Percentiles rank a stretch among this genome's conserved stretches.
These are phyloP conservation scores for Trichoderma pleuroti DNA, from an alignment of 2,329 filamentous ascomycete species.

Conservation along the genomic window DNA sequence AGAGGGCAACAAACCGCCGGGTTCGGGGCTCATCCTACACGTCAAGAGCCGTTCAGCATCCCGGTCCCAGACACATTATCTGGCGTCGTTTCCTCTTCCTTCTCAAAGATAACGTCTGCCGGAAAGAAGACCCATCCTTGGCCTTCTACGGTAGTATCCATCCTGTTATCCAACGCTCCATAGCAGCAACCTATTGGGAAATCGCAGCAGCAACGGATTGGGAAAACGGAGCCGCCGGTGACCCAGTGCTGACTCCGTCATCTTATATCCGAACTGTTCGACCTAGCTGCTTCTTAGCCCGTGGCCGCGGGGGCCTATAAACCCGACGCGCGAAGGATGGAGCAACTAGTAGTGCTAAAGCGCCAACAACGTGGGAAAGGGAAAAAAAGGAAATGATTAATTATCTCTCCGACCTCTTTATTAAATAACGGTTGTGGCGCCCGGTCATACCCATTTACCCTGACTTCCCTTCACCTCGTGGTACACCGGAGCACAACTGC, in stretches of 20 bases:
- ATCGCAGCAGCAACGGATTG: background rate
- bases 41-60: background rate
- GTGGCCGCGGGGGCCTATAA: constrained; percentile 4
- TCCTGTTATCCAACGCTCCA: background rate
- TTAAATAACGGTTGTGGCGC: constrained; percentile 13
- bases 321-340: constrained; percentile 15
- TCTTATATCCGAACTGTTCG: constrained; percentile 8
- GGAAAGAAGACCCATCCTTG: background rate
- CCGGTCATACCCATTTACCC: background rate
- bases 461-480: background rate
- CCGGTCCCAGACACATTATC: background rate
- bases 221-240: background rate
- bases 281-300: background rate
- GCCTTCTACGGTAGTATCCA: background rate
- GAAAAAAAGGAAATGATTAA: background rate
- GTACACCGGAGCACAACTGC: background rate
- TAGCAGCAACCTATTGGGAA: background rate
- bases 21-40: background rate
- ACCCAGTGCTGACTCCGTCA: background rate
- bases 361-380: background rate
- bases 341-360: background rate
- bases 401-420: background rate
- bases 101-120: background rate
- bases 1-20: background rate
- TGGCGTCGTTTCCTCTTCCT: background rate